These are phyloP conservation scores for Boletus bicolor DNA, from an alignment of 768 basidiomycete species.

Conservation along the genomic window DNA sequence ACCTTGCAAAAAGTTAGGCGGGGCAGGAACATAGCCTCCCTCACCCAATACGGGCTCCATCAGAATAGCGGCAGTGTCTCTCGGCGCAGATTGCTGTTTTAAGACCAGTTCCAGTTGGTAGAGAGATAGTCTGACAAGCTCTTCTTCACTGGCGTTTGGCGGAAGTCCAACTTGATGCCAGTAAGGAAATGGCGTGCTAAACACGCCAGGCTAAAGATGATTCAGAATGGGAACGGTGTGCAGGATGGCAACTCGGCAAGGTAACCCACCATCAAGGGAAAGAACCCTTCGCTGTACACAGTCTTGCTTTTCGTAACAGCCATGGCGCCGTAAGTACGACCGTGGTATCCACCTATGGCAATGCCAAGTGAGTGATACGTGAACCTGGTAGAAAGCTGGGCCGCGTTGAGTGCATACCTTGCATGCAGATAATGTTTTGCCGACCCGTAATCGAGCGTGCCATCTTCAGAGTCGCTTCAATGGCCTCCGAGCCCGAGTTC, in stretches of 20 bases:
- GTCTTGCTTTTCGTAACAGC: constrained; percentile 94
- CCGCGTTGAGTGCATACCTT: constrained; percentile 46
- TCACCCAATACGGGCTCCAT: constrained; percentile 94
- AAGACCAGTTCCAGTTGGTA: constrained; percentile 81
- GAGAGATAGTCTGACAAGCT: constrained; percentile 60
- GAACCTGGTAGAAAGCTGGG: background rate
- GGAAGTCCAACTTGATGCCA: constrained; percentile 81
- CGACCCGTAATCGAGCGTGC: constrained; percentile 72
- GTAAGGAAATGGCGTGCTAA: constrained; percentile 81
- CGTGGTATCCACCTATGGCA: constrained; percentile 75
- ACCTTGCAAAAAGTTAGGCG: constrained; percentile 73
- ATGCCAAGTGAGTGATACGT: background rate
- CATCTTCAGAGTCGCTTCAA: constrained; percentile 88
- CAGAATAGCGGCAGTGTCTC: constrained; percentile 90
- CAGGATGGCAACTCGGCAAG: background rate
- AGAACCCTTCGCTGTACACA: constrained; percentile 73
- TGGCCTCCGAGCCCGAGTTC: constrained; percentile 94
- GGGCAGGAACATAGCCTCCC: constrained; percentile 92
- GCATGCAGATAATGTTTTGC: constrained; percentile 90
- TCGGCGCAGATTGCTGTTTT: constrained; percentile 75
- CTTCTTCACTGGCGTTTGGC: constrained; percentile 49
- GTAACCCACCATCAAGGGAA: constrained; percentile 74
- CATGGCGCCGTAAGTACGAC: constrained; percentile 91
- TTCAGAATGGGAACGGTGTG: background rate
- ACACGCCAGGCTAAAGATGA: constrained; percentile 69